These are phyloP conservation scores for Gymnopilus dilepis DNA, from an alignment of 768 basidiomycete genomes.

Conservation along the genomic window DNA sequence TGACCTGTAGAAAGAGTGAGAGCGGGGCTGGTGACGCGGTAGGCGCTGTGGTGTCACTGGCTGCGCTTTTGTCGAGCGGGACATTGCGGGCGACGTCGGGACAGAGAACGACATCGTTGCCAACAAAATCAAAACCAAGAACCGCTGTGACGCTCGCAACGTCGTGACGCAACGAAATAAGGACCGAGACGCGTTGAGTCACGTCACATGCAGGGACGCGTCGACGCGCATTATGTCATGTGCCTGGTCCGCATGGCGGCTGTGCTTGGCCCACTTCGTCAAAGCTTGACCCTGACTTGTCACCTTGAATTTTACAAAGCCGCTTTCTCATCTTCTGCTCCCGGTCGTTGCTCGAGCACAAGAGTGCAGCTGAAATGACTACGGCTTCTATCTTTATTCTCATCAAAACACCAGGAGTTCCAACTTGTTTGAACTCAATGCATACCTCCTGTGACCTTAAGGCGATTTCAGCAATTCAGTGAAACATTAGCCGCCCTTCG, in stretches of 20 bases:
- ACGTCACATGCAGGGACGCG: conserved; percentile 31
- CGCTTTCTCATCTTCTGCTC: too few relatives aligned
- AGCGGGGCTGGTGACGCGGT: conserved; percentile 49
- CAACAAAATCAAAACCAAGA: conserved; percentile 29
- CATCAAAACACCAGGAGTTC: too few relatives aligned
- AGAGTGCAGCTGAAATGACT: too few relatives aligned
- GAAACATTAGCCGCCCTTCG: too few relatives aligned
- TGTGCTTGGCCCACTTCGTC: neutral
- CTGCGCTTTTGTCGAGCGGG: conserved; percentile 44
- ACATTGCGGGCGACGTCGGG: conserved; percentile 51
- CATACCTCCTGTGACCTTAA: too few relatives aligned
- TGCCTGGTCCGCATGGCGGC: conserved; percentile 6
- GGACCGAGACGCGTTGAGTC: conserved; percentile 30
- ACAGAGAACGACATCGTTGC: conserved; percentile 45
- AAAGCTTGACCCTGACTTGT: too few relatives aligned
- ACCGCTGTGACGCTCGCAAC: conserved; percentile 28
- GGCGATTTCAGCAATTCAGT: too few relatives aligned
- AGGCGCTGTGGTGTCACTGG: conserved; percentile 74
- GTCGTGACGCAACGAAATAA: conserved; percentile 26
- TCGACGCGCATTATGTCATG: conserved; percentile 15
- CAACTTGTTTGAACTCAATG: too few relatives aligned
- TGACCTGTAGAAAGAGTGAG: conserved; percentile 56
- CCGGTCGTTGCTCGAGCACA: too few relatives aligned
- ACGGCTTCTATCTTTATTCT: too few relatives aligned
- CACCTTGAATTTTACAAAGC: too few relatives aligned